Conservation (phyloP, 139 green algal species). For the Volvox reticuliferus region DNA sequence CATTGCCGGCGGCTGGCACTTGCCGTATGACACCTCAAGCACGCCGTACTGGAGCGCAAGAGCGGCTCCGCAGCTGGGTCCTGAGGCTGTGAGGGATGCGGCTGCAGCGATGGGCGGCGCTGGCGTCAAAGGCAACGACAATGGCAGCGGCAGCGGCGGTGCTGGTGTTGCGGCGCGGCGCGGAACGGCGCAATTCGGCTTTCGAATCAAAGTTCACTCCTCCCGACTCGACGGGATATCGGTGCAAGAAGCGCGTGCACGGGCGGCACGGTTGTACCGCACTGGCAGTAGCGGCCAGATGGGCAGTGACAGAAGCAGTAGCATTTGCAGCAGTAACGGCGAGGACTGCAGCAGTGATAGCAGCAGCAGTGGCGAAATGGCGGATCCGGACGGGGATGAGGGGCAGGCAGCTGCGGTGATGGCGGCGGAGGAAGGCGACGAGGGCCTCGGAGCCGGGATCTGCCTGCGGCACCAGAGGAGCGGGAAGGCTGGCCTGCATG, state of each 20-base stretch:
- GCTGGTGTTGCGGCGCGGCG: not conserved
- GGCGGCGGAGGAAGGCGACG: not conserved
- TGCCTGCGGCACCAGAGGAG: too few relatives aligned
- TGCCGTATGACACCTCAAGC: not conserved
- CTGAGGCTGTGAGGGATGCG: not conserved
- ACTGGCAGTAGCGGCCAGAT: not conserved
- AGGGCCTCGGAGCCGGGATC: too few relatives aligned
- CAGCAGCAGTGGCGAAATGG: not conserved
- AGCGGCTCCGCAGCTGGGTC: not conserved
- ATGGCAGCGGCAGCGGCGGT: not conserved
- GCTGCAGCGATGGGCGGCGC: not conserved
- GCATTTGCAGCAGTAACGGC: not conserved
- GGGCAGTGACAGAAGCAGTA: not conserved
- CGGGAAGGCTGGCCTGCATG: too few relatives aligned
- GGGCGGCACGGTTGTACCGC: not conserved
- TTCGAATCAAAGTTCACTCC: not conserved
- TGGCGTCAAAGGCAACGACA: not conserved
- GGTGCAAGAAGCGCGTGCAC: not conserved
- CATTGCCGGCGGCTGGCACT: constrained; percentile 25
- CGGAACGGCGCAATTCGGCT: not conserved
- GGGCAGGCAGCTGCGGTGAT: not conserved
- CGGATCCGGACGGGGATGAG: not conserved
- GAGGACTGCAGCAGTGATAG: not conserved
- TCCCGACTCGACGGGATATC: not conserved
- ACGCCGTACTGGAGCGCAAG: not conserved